Base-by-base conservation (phyloP, 352 stramenopile genomes). In the Thalassiosira livingstoniorum region DNA sequence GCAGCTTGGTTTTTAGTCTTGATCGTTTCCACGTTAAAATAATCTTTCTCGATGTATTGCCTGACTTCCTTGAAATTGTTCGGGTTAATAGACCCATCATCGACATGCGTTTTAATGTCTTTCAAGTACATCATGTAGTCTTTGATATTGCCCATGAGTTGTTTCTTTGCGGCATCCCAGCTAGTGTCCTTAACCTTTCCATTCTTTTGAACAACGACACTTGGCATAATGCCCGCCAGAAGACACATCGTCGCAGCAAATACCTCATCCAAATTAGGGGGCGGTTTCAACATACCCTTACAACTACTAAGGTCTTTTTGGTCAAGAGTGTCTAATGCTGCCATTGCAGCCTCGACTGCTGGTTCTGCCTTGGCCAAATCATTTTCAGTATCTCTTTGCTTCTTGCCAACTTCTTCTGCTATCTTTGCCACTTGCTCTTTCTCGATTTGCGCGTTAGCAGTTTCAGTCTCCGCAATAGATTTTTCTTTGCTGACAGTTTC, bases 61-160 rank as follows among this genome's bases (percentile, higher is more conserved):
- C 97, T 94, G 5, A 98, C 91, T n/a, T 95, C 91, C 13, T 90
- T 92, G 64, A 99, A 96, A 74, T 98, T 96, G 23, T 96, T 92
- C 65, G 98, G 96, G 0, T 97, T 96, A 60, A 99, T 99, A 58
- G 97, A 93, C 61, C 98, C 95, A 18, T 92, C 94, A 74, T 97
- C 95, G 31, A 98, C 85, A 21, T 93, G 81, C 37, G 97, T 95
- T 47, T 98, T 93, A 83, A 99, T 99, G 42, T 95, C 94, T 37
- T 97, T 97, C 7, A 98, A 93, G 76, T 99, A 98, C 69, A 95
- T 96, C 97, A 99, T 99, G 97, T 99, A 99, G 73, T 98, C 98
- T 90, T 99, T 99, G 43, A 97, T 97, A 21, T 96, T 95, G 61
- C 98, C 96, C 97, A 97, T 99, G 25, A 85, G 62, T 55, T 82